Base-by-base conservation (phyloP, 2,329 filamentous ascomycete genomes). In the Phaeoacremonium minimum region DNA sequence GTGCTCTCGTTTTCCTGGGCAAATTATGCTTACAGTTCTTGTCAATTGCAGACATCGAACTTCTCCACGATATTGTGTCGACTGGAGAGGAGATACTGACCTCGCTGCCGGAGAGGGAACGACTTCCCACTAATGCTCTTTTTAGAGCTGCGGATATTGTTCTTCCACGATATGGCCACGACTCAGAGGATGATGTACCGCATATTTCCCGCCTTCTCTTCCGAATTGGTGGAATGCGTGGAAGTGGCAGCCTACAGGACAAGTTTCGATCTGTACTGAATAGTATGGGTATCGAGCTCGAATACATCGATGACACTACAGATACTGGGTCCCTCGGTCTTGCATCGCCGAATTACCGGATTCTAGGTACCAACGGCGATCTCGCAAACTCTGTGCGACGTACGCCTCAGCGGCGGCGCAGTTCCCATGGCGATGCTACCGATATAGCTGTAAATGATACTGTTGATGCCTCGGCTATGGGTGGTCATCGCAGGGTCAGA, bases 101-200 rank as follows among this genome's bases (percentile, higher is more conserved):
- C 31, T 61, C 60, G 9, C 64, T 77, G 3, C 67, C 77, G 2
- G 75, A 81, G 38, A 72, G 73, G 33, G 76, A 84, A 48, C 73
- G 76, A 37, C 69, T 85, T 15, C 82, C 86, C 4, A 87, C 84
- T 40, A 80, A 81, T 52, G 87, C 87, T 8, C 73, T 95, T 14
- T 94, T 94, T 61, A 73, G 75, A 36, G 87, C 87, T 18, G 94
- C 94, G 55, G 84, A 93, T 53, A 71, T 77, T 38, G 72, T 90
- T 29, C 74, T 95, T n/a, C 77, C 76, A 5, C 69, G 79, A 46
- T 69, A 85, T 64, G 83, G 80, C 37, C 67, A 87, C 45, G 74
- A 87, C 41, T 73, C 79, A n/a, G 80, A 86, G 49, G 72, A 84
- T 47, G 86, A 90, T n/a, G 57, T 58, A 51, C 80, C 81, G 48